Conservation (phyloP, 495 filamentous ascomycete genomes). For the Trichoderma virens region DNA sequence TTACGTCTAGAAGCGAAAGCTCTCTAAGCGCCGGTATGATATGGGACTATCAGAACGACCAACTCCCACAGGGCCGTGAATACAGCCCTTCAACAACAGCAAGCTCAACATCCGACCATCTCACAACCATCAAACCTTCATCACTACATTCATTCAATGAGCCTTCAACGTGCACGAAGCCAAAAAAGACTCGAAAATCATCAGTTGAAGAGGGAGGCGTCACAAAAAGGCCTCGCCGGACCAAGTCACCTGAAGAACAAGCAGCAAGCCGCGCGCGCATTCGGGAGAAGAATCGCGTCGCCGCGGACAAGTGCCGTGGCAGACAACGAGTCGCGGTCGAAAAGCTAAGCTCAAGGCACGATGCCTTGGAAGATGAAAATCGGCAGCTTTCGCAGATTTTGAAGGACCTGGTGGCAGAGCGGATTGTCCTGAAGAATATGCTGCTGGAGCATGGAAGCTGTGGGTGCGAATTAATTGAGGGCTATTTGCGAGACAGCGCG, state of each 20-base stretch:
- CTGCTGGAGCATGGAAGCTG: conserved; percentile 16
- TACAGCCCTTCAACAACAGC: not conserved
- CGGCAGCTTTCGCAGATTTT: conserved; percentile 9
- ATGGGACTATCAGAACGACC: not conserved
- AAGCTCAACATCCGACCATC: not conserved
- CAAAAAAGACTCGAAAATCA: not conserved
- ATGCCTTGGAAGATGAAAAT: not conserved
- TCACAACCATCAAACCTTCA: not conserved
- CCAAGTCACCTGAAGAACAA: not conserved
- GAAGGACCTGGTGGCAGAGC: conserved; percentile 11
- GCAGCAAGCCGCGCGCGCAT: not conserved
- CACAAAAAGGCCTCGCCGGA: not conserved
- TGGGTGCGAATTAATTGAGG: conserved; percentile 12
- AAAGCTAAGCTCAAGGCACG: conserved; percentile 11
- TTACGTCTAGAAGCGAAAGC: not conserved
- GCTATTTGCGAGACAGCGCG: conserved; percentile 6
- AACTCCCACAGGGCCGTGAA: not conserved
- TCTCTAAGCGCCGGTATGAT: not conserved
- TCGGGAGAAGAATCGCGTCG: conserved; percentile 14
- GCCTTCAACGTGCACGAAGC: too few species aligned
- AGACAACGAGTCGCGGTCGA: conserved; percentile 11
- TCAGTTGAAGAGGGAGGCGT: not conserved
- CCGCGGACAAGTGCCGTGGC: conserved; percentile 13
- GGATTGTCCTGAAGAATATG: conserved; percentile 14
- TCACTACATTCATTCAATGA: not conserved